Base-by-base conservation (phyloP, 2,329 filamentous ascomycete genomes). In the Aspergillus calidoustus region DNA sequence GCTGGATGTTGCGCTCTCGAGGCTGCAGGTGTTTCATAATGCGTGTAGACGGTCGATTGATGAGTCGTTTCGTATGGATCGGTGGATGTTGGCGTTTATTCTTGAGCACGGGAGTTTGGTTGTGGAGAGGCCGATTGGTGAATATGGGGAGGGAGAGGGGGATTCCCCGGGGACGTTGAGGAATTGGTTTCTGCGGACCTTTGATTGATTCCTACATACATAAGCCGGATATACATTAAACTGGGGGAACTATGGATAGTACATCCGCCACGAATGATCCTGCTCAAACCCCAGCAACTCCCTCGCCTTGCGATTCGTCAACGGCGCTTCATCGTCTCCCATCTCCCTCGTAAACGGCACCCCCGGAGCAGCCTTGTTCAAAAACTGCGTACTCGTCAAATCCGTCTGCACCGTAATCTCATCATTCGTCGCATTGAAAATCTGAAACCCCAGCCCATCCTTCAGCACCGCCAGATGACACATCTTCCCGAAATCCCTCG, bases 371-470 rank as follows among this genome's bases (percentile, higher is more conserved):
- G 74, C 74, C 67, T 82, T 77, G 67, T 80, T 76, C 57, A 88
- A 67, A 61, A 87, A 86, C 60, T 84, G 78, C 48, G 9, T 13
- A 15, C 74, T 76, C 0, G 85, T 87, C 0, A 83, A 81, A 23
- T 78, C 72, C 8, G 77, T 80, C 3, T 83, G 64, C 54, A 71
- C 83, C 0, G 86, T 89, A 53, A 88, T 88, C 3, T 80, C 84
- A 67, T 87, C 82, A 68, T 89, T 89, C 0, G 85, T 87, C 1
- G 86, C 86, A 68, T 89, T 89, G 73, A 89, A 89, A 0, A 88
- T 76, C 69, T 89, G 85, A 66, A 87, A 89, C 0, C 86, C 86
- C 9, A 89, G 68, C 0, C 84, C 85, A 68, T 59, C 63, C n/a
- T 81, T 79, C 65, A 82, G 84, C 62, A 88, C 78, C 19, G 79